A percentile compares a stretch with the other conserved stretches of the same genome.
Conservation (phyloP, 495 filamentous ascomycete species). For the Penicillium coprophilum region DNA sequence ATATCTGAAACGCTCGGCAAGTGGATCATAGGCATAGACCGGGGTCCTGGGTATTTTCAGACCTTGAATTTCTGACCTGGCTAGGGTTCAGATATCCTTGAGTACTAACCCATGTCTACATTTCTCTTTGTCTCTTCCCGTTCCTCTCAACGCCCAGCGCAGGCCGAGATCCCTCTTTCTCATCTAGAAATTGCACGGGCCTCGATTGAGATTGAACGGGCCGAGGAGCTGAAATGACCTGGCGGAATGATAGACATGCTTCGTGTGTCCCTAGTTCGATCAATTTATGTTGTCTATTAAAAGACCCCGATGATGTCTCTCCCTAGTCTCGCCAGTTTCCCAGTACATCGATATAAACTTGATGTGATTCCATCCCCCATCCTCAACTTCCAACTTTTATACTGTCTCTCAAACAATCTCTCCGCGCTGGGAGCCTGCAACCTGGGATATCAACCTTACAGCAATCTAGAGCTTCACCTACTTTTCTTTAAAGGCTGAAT, state of each 20-base stretch:
- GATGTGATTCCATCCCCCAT: background rate
- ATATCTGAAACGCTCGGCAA: slow-evolving; percentile 29
- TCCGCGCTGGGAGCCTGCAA: background rate
- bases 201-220: slow-evolving; percentile 9
- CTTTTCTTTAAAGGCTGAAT: background rate
- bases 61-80: slow-evolving; percentile 24
- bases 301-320: background rate
- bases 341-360: background rate
- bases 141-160: background rate
- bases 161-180: slow-evolving; percentile 2
- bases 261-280: background rate
- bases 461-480: background rate
- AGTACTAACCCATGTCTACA: slow-evolving; percentile 17
- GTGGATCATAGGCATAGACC: slow-evolving; percentile 19
- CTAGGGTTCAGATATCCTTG: slow-evolving; percentile 26
- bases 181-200: slow-evolving; percentile 8
- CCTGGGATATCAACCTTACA: background rate
- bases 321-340: background rate
- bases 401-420: slow-evolving; percentile 14
- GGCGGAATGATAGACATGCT: slow-evolving; percentile 15
- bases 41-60: slow-evolving; percentile 17
- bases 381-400: background rate
- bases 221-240: slow-evolving; percentile 14
- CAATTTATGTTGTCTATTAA: slow-evolving; percentile 3
- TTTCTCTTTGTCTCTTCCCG: slow-evolving; percentile 2